Conservation (phyloP, 306 rosid genomes). For the Begonia loranthoides region DNA sequence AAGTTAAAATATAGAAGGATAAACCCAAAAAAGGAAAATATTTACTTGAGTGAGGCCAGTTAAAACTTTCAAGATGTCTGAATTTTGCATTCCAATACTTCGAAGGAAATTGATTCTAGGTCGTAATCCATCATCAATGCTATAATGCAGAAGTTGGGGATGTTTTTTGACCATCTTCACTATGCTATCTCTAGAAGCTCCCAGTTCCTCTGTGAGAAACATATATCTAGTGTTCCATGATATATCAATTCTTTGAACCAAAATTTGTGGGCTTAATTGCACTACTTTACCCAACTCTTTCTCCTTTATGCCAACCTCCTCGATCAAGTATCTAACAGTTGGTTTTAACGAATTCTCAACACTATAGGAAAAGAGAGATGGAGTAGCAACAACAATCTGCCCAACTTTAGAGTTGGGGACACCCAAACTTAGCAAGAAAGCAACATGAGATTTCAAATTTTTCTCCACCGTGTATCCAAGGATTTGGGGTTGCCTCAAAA, state of each 20-base stretch:
- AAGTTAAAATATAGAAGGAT: neutral
- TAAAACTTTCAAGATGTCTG: conserved; percentile 77
- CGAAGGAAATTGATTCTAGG: conserved; percentile 92
- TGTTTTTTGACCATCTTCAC: conserved; percentile 96
- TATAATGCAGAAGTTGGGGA: conserved; percentile 95
- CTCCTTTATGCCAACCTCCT: conserved; percentile 93
- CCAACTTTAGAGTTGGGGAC: conserved; percentile 74
- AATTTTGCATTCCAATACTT: conserved; percentile 85
- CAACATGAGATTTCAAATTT: conserved; percentile 74
- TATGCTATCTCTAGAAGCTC: conserved; percentile 76
- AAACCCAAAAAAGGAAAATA: neutral
- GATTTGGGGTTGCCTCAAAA: conserved; percentile 92
- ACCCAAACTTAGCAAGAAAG: conserved; percentile 67
- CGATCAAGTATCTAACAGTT: conserved; percentile 71
- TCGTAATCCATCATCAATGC: conserved; percentile 76
- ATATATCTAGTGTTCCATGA: conserved; percentile 69
- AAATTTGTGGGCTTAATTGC: conserved; percentile 89
- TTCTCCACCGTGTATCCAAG: conserved; percentile 73
- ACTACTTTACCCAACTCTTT: conserved; percentile 82
- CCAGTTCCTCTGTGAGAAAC: conserved; percentile 80
- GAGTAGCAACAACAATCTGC: conserved; percentile 64
- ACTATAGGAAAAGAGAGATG: conserved; percentile 82
- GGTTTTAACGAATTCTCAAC: conserved; percentile 88
- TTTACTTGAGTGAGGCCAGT: conserved; percentile 89
- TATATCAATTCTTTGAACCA: conserved; percentile 78